A percentile compares a stretch with the other conserved stretches of the same genome.
phyloP scores from a whole-genome alignment of 306 rosid species.

The Trifolium dubium region DNA sequence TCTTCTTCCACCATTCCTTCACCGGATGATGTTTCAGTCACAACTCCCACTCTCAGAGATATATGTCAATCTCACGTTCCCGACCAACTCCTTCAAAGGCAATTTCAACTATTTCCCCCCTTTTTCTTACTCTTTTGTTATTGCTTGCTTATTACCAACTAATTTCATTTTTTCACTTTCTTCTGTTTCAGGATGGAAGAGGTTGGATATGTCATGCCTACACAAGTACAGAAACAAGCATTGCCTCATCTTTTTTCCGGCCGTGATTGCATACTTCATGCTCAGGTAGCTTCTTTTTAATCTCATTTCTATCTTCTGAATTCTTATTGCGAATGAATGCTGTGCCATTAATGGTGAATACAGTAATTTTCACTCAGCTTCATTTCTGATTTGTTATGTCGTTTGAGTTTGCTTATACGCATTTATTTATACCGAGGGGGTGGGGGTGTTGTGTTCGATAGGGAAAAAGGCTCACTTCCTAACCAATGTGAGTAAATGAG shows the following conservation, averaged over 20 bases:
- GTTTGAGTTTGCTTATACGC: background rate
- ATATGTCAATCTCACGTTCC: conserved; percentile 70
- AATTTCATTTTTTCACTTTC: too few relatives aligned
- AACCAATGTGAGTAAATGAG: background rate
- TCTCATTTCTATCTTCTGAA: background rate
- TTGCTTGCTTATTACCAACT: too few relatives aligned
- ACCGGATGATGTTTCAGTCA: conserved; percentile 11
- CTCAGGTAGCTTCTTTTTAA: conserved; percentile 68
- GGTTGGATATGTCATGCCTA: conserved; percentile 74
- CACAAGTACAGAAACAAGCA: conserved; percentile 73
- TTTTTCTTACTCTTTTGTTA: too few relatives aligned
- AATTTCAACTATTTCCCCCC: conserved; percentile 13
- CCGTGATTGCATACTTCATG: conserved; percentile 84
- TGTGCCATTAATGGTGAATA: background rate
- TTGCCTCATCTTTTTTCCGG: conserved; percentile 75
- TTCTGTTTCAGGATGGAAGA: conserved; percentile 70
- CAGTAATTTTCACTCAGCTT: background rate
- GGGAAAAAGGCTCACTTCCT: conserved; percentile 13
- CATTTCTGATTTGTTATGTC: background rate
- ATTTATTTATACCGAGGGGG: background rate
- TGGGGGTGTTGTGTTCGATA: conserved; percentile 4
- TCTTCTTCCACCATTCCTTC: conserved; percentile 44
- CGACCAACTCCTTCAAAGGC: conserved; percentile 62
- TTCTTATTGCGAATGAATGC: background rate
- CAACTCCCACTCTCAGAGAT: conserved; percentile 55